Conservation (phyloP, 2,329 filamentous ascomycete species). For the Stachybotrys chartarum region DNA sequence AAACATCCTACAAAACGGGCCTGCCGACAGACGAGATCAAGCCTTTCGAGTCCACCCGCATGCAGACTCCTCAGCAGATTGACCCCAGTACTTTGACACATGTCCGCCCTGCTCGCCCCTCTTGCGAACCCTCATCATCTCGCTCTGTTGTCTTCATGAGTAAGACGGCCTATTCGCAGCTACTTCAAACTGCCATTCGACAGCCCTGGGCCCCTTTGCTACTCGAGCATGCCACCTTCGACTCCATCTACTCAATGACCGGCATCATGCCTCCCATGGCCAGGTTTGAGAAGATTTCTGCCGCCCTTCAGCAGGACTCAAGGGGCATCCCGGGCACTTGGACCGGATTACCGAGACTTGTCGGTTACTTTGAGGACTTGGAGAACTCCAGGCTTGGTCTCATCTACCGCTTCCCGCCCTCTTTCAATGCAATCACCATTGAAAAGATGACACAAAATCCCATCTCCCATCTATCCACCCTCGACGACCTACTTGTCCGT, state of each 20-base stretch:
- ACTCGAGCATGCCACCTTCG: constrained; percentile 63
- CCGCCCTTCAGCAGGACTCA: constrained; percentile 48
- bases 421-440: constrained; percentile 52
- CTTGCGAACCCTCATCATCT: constrained; percentile 17
- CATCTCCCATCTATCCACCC: constrained; percentile 43
- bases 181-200: constrained; percentile 32
- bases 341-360: constrained; percentile 53
- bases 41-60: constrained; percentile 52
- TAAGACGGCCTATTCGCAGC: constrained; percentile 43
- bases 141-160: constrained; percentile 43
- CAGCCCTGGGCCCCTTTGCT: constrained; percentile 51
- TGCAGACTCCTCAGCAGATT: constrained; percentile 55
- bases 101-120: constrained; percentile 29
- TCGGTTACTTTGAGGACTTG: constrained; percentile 70
- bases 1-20: constrained; percentile 26
- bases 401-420: constrained; percentile 65
- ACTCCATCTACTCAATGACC: constrained; percentile 53
- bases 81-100: constrained; percentile 46
- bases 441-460: constrained; percentile 43
- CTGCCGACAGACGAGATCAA: constrained; percentile 36
- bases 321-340: constrained; percentile 47
- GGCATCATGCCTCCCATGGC: constrained; percentile 58
- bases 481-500: constrained; percentile 45
- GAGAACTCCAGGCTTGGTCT: constrained; percentile 63
- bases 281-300: constrained; percentile 56